Base-by-base conservation (phyloP, 2,329 filamentous ascomycete genomes). In the Saccharata proteae region DNA sequence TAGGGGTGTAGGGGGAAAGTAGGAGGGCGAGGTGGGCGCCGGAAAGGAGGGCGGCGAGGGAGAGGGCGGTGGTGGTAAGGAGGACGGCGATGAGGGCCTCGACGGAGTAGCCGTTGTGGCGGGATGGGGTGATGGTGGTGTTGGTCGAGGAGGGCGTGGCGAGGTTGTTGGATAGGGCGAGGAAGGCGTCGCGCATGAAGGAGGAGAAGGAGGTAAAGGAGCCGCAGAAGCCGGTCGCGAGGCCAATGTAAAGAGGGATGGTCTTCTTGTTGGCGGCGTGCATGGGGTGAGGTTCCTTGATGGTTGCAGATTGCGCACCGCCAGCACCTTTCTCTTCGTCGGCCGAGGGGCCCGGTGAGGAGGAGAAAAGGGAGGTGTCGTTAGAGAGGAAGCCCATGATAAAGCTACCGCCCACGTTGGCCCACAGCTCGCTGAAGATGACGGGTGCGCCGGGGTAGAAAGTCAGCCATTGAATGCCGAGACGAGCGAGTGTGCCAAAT, bases 121-220 rank as follows among this genome's bases (percentile, higher is more conserved):
- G 68, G 2, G 59, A 48, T 1, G 60, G 51, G 2, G 59, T 48
- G 1, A 61, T 52, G 4, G 49, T 48, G 12, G 46, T 40, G 0
- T 45, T 41, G 1, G 45, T 39, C 21, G 40, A 40, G 2, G 53
- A 48, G 0, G 72, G 68, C 2, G 65, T 59, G 0, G 69, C 62
- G 8, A 92, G 58, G 40, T 79, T 69, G 48, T 93, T 90, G 4
- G 81, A 77, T 12, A 92, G 57, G 0, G 82, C 78, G 14, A 93
- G 67, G 49, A 92, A 93, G 10, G 68, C 58, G 45, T 93, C 86
- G 5, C 81, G 70, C 27, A 86, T 76, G 49, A 93, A 92, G 13
- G 77, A 75, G 0, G 85, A 93, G 55, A 93, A 93, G 7, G 80
- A 86, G 0, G 86, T 94, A 47, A 90, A 82, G 42, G 80, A 86